A percentile compares a stretch with the other conserved stretches of the same genome.
Evolutionary conservation across 2,329 filamentous ascomycete genomes (phyloP).

Genomic region (Fusarium mexicanum): DNA sequence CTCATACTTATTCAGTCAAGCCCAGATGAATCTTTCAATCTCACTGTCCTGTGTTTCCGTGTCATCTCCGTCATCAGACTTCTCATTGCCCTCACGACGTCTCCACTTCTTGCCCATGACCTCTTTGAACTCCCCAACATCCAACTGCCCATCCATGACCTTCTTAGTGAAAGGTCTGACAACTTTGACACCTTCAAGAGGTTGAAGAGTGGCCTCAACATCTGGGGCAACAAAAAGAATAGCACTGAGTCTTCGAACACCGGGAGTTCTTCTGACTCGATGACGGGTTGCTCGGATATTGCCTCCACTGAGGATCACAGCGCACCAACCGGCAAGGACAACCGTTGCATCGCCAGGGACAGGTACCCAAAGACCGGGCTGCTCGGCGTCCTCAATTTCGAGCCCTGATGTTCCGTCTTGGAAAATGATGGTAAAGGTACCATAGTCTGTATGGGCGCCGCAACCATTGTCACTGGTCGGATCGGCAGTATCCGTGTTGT

Average conservation of each 20-base stretch:
- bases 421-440: neutral
- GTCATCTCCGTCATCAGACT: neutral
- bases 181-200: neutral
- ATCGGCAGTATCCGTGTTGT: neutral
- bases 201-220: neutral
- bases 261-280: neutral
- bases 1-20: neutral
- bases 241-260: neutral
- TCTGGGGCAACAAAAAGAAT: neutral
- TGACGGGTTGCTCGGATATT: neutral
- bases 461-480: neutral
- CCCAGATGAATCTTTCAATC: neutral
- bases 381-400: neutral
- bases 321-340: conserved; percentile 3
- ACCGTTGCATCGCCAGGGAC: neutral
- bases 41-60: neutral
- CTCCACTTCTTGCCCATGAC: conserved; percentile 2
- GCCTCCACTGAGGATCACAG: neutral
- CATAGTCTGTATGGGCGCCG: conserved; percentile 1
- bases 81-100: neutral
- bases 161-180: neutral
- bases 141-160: neutral
- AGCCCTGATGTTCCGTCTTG: neutral
- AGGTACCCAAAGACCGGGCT: neutral
- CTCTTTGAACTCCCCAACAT: neutral